A percentile compares a stretch with the other conserved stretches of the same genome.
Conservation (phyloP, 2,329 filamentous ascomycete species). For the Calonectria fujianensis region DNA sequence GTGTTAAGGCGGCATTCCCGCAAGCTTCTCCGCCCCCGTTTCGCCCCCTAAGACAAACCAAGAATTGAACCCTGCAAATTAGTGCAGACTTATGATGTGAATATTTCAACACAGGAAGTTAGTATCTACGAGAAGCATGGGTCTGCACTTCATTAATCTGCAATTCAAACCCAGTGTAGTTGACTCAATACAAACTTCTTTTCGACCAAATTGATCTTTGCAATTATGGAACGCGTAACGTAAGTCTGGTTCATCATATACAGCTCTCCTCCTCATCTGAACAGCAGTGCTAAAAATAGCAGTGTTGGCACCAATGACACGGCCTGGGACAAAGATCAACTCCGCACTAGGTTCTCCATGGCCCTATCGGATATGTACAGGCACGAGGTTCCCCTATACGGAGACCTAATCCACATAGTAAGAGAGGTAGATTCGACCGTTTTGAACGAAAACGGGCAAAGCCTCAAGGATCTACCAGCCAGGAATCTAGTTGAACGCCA, state of each 20-base stretch:
- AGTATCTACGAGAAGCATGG: background rate
- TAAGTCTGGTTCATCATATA: background rate
- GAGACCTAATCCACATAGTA: background rate
- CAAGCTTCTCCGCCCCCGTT: background rate
- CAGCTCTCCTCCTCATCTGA: background rate
- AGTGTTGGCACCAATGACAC: background rate
- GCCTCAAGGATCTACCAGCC: background rate
- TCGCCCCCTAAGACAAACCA: background rate
- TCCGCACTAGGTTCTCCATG: background rate
- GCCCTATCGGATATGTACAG: background rate
- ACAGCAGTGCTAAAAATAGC: background rate
- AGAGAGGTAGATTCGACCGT: background rate
- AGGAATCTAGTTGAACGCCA: background rate
- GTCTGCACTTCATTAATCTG: background rate
- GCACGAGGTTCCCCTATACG: background rate
- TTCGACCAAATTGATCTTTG: background rate
- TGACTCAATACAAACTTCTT: background rate
- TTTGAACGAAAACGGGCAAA: background rate
- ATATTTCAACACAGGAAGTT: background rate
- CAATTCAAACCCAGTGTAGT: background rate
- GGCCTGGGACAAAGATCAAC: background rate
- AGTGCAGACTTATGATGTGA: background rate
- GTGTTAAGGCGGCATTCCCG: conserved; percentile 1
- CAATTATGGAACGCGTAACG: background rate
- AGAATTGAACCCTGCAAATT: background rate